Conservation (phyloP, 2,329 filamentous ascomycete species). For the Podosphaera fusca region DNA sequence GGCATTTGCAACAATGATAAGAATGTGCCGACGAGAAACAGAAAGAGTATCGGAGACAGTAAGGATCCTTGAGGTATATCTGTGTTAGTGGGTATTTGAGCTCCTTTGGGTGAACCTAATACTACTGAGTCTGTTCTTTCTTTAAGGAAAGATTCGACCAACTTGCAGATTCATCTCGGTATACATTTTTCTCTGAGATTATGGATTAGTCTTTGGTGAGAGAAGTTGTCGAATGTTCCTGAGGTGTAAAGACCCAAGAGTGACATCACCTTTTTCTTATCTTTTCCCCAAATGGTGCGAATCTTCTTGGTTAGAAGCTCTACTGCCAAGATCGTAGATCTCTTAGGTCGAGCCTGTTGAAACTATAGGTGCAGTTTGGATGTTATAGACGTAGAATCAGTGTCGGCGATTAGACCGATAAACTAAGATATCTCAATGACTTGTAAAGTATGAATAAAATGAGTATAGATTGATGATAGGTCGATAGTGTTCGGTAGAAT, state of each 20-base stretch:
- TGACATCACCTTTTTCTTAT: background rate
- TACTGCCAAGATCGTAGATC: no score
- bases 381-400: no score
- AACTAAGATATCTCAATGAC: no score
- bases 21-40: background rate
- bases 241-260: background rate
- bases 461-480: no score
- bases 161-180: background rate
- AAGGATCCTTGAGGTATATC: background rate
- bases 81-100: background rate
- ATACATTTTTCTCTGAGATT: background rate
- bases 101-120: background rate
- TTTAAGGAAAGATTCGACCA: background rate
- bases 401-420: no score
- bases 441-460: no score
- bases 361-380: no score
- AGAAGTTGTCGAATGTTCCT: background rate
- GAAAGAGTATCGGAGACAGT: background rate
- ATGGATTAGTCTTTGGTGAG: background rate
- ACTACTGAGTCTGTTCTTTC: background rate
- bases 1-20: background rate
- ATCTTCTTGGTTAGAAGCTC: no score
- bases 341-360: no score
- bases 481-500: no score
- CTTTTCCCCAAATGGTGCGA: no score